Evolutionary conservation across 2,329 filamentous ascomycete species (phyloP), one percentile per base, ranked within the genome.

Genomic region (Botrytis squamosa): DNA sequence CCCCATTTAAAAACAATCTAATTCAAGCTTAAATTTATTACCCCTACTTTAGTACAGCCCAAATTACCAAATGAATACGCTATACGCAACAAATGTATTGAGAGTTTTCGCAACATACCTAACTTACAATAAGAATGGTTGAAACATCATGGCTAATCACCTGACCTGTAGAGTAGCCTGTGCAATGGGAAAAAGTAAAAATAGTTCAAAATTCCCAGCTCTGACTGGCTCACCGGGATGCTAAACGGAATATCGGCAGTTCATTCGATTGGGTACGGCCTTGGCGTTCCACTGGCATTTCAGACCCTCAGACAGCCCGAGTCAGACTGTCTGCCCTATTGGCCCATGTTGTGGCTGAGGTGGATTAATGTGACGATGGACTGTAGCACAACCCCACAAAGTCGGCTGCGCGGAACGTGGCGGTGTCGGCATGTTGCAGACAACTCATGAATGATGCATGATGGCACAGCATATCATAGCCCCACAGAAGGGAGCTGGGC

Each of bases 251-350:
- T 57, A 57, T 57, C 52, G 52, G 52, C 52, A 57, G 52, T 29
- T 29, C n/a, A 57, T 29, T 57, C 14, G 52, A 57, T 29, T 57
- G 52, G 6, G 52, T 57, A 57, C 6, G n/a, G 14, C 6, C 52
- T 57, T 57, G 52, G 52, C 25, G 52, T 57, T 57, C 25, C 52
- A 57, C 52, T 29, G n/a, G n/a, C 52, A 16, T 55, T 55, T 29
- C 25, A 55, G 52, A 55, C 52, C 25, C 52, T 57, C 52, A n/a
- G 49, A 52, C 25, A n/a, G 25, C 12, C 49, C 25, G 25, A 52
- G 49, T 57, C 52, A 57, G n/a, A 57, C n/a, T 57, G n/a, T 57
- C 52, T 57, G 52, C 52, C 52, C 52, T 57, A 57, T 57, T 57
- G 52, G 52, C 52, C 52, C 52, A 57, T 57, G 52, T 29, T 57